phyloP scores from a whole-genome alignment of 2,329 filamentous ascomycete species.

The Fusarium brachygibbosum region DNA sequence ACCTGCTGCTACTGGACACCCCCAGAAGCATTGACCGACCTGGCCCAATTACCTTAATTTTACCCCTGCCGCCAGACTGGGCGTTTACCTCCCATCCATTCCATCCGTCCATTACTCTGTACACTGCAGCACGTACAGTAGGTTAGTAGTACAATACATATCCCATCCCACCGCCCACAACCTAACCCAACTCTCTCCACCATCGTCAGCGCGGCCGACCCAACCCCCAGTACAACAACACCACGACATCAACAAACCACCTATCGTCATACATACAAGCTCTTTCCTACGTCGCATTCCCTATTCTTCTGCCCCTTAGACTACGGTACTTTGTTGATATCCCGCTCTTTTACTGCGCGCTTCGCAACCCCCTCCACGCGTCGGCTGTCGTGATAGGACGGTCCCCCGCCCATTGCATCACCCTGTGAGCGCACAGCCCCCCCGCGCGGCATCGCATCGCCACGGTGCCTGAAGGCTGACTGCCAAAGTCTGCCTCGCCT shows the following conservation, averaged over 20 bases:
- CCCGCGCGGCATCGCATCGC: slow-evolving; percentile 50
- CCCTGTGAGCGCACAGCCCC: slow-evolving; percentile 58
- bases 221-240: slow-evolving; percentile 8
- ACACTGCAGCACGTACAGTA: slow-evolving; percentile 1
- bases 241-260: slow-evolving; percentile 2
- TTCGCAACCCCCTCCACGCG: slow-evolving; percentile 49
- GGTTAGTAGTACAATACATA: neutral
- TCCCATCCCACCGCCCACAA: slow-evolving; percentile 23
- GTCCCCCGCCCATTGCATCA: slow-evolving; percentile 51
- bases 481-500: slow-evolving; percentile 60
- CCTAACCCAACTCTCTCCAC: slow-evolving; percentile 37
- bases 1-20: slow-evolving; percentile 16
- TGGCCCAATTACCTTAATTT: slow-evolving; percentile 29
- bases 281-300: slow-evolving; percentile 38
- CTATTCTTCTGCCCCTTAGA: slow-evolving; percentile 9
- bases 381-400: slow-evolving; percentile 49
- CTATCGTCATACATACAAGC: slow-evolving; percentile 16
- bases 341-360: slow-evolving; percentile 34
- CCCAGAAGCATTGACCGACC: slow-evolving; percentile 13
- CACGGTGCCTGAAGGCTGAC: slow-evolving; percentile 62
- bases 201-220: slow-evolving; percentile 35
- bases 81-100: neutral
- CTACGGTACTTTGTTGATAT: neutral
- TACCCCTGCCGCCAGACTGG: slow-evolving; percentile 17
- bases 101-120: neutral